A percentile compares a stretch with the other conserved stretches of the same genome.
Conservation (phyloP, 441 rosid species). For the Aquilaria agallochum region DNA sequence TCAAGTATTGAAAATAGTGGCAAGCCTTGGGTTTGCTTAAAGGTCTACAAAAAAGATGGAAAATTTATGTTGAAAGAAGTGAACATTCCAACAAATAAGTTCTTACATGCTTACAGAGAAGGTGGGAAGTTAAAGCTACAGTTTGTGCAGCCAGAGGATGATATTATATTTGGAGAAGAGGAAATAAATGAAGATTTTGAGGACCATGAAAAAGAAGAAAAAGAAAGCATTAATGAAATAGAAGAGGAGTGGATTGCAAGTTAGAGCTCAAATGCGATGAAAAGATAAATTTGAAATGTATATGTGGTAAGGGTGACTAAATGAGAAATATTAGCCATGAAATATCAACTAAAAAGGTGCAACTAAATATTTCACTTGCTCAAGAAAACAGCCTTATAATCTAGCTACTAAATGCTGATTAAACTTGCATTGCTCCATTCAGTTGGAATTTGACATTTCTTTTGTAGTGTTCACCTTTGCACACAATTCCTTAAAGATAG, state of each 20-base stretch:
- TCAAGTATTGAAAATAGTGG: conserved; percentile 57
- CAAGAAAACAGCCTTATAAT: too few relatives aligned
- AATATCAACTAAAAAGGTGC: too few relatives aligned
- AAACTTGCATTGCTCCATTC: too few relatives aligned
- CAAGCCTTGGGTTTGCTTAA: conserved; percentile 68
- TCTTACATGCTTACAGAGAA: conserved; percentile 72
- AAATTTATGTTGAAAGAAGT: conserved; percentile 80
- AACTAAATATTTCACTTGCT: too few relatives aligned
- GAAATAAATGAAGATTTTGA: conserved; percentile 9
- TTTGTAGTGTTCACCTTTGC: too few relatives aligned
- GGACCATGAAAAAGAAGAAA: conserved; percentile 3
- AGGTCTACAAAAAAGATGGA: conserved; percentile 70
- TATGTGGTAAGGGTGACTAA: too few relatives aligned
- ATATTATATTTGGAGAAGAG: conserved; percentile 19
- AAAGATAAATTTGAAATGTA: too few relatives aligned
- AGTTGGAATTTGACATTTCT: too few relatives aligned
- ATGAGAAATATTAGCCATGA: too few relatives aligned
- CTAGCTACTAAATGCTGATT: too few relatives aligned
- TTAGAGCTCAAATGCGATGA: neutral
- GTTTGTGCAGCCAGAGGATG: conserved; percentile 19
- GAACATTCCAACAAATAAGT: conserved; percentile 63
- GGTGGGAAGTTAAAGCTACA: conserved; percentile 40
- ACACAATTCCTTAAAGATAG: too few relatives aligned
- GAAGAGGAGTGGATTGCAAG: conserved; percentile 5
- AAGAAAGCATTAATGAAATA: conserved; percentile 9